Evolutionary conservation across 306 rosid species (phyloP).

Genomic region (Vicia sativa): DNA sequence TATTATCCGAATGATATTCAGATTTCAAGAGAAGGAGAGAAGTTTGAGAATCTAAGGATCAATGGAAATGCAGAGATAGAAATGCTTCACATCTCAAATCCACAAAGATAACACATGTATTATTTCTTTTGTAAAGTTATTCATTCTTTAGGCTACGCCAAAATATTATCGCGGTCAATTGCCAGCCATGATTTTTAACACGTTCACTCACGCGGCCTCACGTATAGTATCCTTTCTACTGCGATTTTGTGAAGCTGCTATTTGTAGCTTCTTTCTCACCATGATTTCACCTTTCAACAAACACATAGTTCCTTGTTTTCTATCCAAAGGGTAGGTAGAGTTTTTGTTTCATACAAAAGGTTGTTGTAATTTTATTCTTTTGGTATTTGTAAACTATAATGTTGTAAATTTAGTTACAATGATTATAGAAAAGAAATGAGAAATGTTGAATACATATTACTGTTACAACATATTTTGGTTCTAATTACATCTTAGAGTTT

Average conservation of each 20-base stretch:
- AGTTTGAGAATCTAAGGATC: conserved; percentile 47
- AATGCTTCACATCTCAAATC: conserved; percentile 60
- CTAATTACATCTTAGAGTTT: no score
- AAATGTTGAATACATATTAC: conserved; percentile 5
- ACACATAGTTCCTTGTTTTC: conserved; percentile 28
- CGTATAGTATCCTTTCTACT: neutral
- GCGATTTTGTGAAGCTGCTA: neutral
- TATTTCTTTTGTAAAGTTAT: conserved; percentile 51
- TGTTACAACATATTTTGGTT: conserved; percentile 10
- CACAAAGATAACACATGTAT: conserved; percentile 41
- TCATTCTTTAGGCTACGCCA: conserved; percentile 78
- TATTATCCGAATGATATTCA: conserved; percentile 74
- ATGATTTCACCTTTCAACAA: neutral
- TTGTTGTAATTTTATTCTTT: conserved; percentile 38
- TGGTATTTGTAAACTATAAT: conserved; percentile 40
- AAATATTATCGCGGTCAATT: conserved; percentile 45
- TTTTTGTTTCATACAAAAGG: conserved; percentile 38
- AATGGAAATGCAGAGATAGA: conserved; percentile 64
- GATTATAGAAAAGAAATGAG: conserved; percentile 29
- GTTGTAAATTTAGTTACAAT: conserved; percentile 55
- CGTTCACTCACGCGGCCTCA: neutral
- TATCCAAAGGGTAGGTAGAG: conserved; percentile 72
- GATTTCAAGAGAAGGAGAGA: conserved; percentile 80
- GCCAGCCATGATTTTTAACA: conserved; percentile 31
- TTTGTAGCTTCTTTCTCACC: neutral